A percentile compares a stretch with the other conserved stretches of the same genome.
phyloP scores from a whole-genome alignment of 768 basidiomycete species.

The Boletus insuetus region DNA sequence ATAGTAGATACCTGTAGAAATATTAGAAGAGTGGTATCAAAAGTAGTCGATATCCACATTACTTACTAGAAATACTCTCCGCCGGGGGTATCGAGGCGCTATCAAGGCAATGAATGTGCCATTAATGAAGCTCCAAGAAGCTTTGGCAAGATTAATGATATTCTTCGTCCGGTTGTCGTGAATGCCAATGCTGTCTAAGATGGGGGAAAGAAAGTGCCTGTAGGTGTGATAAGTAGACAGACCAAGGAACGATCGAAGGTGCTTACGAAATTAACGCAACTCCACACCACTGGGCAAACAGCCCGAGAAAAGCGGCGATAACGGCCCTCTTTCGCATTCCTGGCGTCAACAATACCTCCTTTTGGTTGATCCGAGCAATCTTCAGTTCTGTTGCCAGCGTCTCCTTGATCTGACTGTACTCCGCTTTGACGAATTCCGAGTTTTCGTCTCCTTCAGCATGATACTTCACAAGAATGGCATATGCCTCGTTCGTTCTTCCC shows the following conservation, averaged over 20 bases:
- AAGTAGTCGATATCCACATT: background rate
- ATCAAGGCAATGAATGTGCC: slow-evolving; percentile 2
- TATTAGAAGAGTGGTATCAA: background rate
- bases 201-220: slow-evolving; percentile 10
- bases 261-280: slow-evolving; percentile 7
- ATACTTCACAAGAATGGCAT: slow-evolving; percentile 50
- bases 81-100: slow-evolving; percentile 16
- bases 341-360: background rate
- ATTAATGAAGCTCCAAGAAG: slow-evolving; percentile 12
- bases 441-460: slow-evolving; percentile 55
- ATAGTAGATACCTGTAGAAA: slow-evolving; percentile 10
- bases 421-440: slow-evolving; percentile 56
- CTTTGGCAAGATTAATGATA: slow-evolving; percentile 10
- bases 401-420: slow-evolving; percentile 54
- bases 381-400: slow-evolving; percentile 39
- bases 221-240: background rate
- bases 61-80: slow-evolving; percentile 14
- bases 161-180: slow-evolving; percentile 21
- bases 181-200: slow-evolving; percentile 20
- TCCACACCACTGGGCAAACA: slow-evolving; percentile 19
- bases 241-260: no score
- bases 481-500: slow-evolving; percentile 50
- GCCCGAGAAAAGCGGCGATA: slow-evolving; percentile 10
- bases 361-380: background rate
- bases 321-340: slow-evolving; percentile 17